These are phyloP conservation scores for Domatiomyces catenatus DNA, from an alignment of 2,329 filamentous ascomycete species.

Conservation along the genomic window DNA sequence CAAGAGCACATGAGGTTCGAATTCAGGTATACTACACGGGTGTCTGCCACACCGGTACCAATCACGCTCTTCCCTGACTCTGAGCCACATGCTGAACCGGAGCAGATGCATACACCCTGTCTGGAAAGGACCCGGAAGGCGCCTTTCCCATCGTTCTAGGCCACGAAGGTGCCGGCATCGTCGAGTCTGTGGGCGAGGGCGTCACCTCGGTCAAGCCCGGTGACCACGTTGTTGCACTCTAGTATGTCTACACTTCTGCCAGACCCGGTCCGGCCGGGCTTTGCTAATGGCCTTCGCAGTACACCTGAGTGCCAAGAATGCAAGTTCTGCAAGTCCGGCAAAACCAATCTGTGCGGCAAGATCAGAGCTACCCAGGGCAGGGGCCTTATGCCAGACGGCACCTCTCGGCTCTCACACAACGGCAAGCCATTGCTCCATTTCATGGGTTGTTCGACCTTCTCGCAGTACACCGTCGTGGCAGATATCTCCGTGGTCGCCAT, in stretches of 20 bases:
- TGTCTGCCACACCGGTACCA: constrained; percentile 87
- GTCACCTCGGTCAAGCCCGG: constrained; percentile 89
- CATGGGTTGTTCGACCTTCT: constrained; percentile 98
- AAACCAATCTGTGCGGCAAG: constrained; percentile 98
- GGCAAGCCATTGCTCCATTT: constrained; percentile 94
- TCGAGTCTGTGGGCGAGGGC: constrained; percentile 86
- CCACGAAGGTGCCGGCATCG: constrained; percentile 81
- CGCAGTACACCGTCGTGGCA: constrained; percentile 94
- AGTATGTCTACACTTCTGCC: constrained; percentile 39
- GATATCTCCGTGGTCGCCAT: constrained; percentile 97
- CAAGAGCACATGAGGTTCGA: constrained; percentile 83
- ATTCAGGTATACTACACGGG: constrained; percentile 96
- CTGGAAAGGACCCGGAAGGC: constrained; percentile 92
- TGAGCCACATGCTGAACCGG: constrained; percentile 1
- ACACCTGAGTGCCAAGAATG: constrained; percentile 94
- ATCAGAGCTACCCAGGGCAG: constrained; percentile 92
- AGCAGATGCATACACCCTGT: constrained; percentile 79
- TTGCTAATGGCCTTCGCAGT: constrained; percentile 34
- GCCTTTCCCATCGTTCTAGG: constrained; percentile 80
- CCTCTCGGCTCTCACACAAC: constrained; percentile 83
- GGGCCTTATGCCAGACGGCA: constrained; percentile 95
- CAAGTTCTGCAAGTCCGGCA: constrained; percentile 99
- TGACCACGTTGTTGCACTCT: constrained; percentile 79
- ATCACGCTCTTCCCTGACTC: constrained; percentile 3
- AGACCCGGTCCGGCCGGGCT: background rate